These are phyloP conservation scores for Vaucheria bursata DNA, from an alignment of 352 stramenopile species.

Conservation along the genomic window DNA sequence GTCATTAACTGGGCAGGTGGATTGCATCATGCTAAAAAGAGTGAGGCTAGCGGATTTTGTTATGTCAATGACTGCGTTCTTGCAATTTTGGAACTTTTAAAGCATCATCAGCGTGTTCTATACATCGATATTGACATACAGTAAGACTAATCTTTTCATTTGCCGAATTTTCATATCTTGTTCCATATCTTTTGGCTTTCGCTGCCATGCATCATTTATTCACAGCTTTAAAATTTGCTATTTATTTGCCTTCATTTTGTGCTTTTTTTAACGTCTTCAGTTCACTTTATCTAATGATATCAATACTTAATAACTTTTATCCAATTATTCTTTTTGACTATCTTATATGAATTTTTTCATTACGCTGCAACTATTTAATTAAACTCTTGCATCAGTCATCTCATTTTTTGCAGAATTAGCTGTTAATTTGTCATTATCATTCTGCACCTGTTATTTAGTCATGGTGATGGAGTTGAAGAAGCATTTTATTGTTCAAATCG, in stretches of 20 bases:
- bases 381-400: too few species aligned
- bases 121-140: slow-evolving; percentile 99
- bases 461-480: slow-evolving; percentile 52
- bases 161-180: neutral
- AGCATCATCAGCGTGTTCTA: slow-evolving; percentile 89
- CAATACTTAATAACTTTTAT: neutral
- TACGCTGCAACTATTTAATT: neutral
- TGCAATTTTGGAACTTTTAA: slow-evolving; percentile 94
- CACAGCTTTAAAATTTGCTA: neutral
- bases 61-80: slow-evolving; percentile 99
- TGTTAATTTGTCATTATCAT: neutral
- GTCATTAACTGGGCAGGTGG: slow-evolving; percentile 99
- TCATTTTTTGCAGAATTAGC: too few species aligned
- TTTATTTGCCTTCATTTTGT: neutral
- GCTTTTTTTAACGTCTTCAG: neutral
- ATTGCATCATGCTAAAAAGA: slow-evolving; percentile 97
- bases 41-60: slow-evolving; percentile 95
- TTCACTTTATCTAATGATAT: neutral
- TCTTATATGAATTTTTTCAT: neutral
- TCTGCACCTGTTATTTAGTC: neutral
- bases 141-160: slow-evolving; percentile 16
- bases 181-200: neutral
- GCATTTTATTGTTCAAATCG: slow-evolving; percentile 99
- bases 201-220: neutral
- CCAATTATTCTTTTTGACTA: neutral